Base-by-base conservation (phyloP, 129 eudicot species). In the Gnaphalium uliginosum region DNA sequence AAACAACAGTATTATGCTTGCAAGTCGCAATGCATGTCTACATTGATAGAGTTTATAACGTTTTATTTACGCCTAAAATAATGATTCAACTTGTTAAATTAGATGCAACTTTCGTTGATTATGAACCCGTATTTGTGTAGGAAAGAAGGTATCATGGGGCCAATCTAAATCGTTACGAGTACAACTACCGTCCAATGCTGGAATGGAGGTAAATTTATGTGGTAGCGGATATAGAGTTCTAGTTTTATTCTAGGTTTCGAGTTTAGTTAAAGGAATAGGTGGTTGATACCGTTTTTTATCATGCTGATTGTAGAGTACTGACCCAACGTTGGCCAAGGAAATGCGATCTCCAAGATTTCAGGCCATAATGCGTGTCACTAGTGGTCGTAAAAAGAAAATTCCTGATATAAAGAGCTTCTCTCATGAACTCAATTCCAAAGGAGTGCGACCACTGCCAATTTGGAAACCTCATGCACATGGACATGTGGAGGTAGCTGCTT, bases 391-490 rank as follows among this genome's bases (percentile, higher is more conserved):
- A 75, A 95, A 84, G 85, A 87, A 83, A 83, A 82, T 73, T 43
- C 92, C 89, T 4, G 88, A 95, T 65, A 75, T 95, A 68, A 95
- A 95, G 84, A 91, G 99, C 84, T 95, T 91, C 82, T 95, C 99
- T 66, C 97, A 91, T 70, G 97, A 95, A 71, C 96, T 95, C 10
- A 87, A 95, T 82, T 91, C 97, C 46, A 91, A 95, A 85, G 99
- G 99, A 62, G 99, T 95, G 58, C 84, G 92, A 11, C 89, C 99
- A 71, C 88, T 89, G 67, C 99, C 99, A 19, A 82, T 85, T 26
- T 86, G 93, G 94, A 95, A 89, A 81, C 87, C 96, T 57, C 90
- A 92, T 66, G 96, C 94, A 71, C 79, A 86, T 59, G 97, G 99
- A 57, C 96, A 85, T 63, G 83, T 83, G 83, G 93, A 95, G 90